Evolutionary conservation across 2,329 filamentous ascomycete species (phyloP), one percentile per base, ranked within the genome.

Genomic region (Epichloe gansuensis): DNA sequence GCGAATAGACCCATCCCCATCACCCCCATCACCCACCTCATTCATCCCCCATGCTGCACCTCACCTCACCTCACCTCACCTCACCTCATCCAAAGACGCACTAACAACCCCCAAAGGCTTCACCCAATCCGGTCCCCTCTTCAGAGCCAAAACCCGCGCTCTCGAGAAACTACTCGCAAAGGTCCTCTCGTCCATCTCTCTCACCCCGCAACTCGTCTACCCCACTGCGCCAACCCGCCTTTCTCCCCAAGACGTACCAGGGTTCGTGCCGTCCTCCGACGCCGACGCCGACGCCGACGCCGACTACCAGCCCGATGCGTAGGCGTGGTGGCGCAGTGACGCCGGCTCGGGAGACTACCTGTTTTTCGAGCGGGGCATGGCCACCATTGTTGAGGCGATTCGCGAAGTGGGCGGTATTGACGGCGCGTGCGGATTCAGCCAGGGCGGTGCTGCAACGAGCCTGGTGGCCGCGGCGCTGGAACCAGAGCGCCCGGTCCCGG

Each of bases 61-160:
- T 17, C 17, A 17, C 17, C 17, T 17, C 17, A 17, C 17, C 17
- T 17, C 17, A 17, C 17, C 17, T 17, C 17, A 17, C 12, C 34
- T 35, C 12, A 7, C 34, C 34, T 35, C 34, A 7, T 21, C 17
- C 17, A n/a, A n/a, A 31, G 5, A 27, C 12, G 13, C 13, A 21
- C 46, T 34, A 31, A 49, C 38, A 41, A 5, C 15, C 3, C 34
- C 9, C 52, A 31, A 31, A 83, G 86, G 91, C 68, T 96, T 83
- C 77, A 95, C 91, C 7, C 91, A 97, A 74, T 94, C 87, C 31
- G 89, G 90, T 4, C 69, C 83, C 4, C 74, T 89, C 56, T 96
- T 96, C 78, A 84, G 81, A 65, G 80, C 84, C 66, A 96, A 96
- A 72, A 94, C 88, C 45, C 87, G 89, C 66, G 88, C 88, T 11